These are phyloP conservation scores for Wallemia ichthyophaga DNA, from an alignment of 1,284 basidiomycete species.

Conservation along the genomic window DNA sequence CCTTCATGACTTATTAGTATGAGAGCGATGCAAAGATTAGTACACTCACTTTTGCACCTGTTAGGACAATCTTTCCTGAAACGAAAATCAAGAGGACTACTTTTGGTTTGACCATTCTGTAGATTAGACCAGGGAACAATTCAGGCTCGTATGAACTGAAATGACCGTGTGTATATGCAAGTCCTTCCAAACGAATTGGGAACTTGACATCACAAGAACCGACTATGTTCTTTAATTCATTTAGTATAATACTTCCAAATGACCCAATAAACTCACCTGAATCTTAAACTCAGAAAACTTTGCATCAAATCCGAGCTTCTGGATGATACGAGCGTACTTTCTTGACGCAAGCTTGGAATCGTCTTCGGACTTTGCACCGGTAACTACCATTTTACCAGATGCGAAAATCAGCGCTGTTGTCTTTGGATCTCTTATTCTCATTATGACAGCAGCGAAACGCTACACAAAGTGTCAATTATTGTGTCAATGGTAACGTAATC, in stretches of 20 bases:
- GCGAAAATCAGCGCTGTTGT: conserved; percentile 98
- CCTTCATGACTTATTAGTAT: too few species aligned
- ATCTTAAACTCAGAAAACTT: conserved; percentile 99
- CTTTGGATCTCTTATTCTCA: conserved; percentile 99
- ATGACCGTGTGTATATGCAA: conserved; percentile 93
- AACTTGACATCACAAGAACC: conserved; percentile 98
- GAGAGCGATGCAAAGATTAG: conserved; percentile 6
- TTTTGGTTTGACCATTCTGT: conserved; percentile 99
- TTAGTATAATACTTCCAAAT: neutral
- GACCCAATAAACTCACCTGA: conserved; percentile 13
- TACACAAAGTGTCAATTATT: conserved; percentile 17
- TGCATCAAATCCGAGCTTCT: conserved; percentile 96
- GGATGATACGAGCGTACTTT: conserved; percentile 97
- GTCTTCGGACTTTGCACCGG: conserved; percentile 95
- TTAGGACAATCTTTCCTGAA: conserved; percentile 94
- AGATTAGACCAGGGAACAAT: conserved; percentile 96
- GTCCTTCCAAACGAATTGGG: conserved; percentile 88
- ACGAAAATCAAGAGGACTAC: conserved; percentile 97
- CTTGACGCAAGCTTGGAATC: conserved; percentile 86
- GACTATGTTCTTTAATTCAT: conserved; percentile 53
- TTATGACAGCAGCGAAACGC: conserved; percentile 99
- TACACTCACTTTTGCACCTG: conserved; percentile 68
- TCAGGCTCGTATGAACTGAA: conserved; percentile 96
- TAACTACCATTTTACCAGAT: conserved; percentile 99
- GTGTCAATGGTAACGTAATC: neutral